Base-by-base conservation (phyloP, 352 stramenopile species). In the Halophytophthora batemanensis region DNA sequence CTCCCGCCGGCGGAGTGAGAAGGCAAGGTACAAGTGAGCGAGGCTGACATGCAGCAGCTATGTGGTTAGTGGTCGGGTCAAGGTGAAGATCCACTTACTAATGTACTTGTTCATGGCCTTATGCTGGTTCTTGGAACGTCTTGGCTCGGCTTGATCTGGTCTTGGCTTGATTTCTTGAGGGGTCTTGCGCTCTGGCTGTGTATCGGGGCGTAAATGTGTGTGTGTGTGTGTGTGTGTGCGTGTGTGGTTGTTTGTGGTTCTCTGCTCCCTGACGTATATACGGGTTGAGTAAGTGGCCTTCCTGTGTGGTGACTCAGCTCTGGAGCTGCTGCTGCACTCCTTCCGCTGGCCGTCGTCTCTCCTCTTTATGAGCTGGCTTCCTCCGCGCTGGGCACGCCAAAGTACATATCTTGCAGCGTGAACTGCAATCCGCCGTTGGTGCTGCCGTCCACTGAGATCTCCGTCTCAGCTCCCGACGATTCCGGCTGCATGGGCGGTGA, bases 321-420 rank as follows among this genome's bases (percentile, higher is more conserved):
- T 10, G 18, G 23, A 19, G 37, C 25, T 4, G 25, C 25, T 4
- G 25, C 25, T 31, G 25, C 8, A 8, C 25, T 31, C 25, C 25
- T 31, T 12, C n/a, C n/a, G n/a, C n/a, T n/a, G n/a, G n/a, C n/a
- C 42, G 17, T 47, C 11, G 47, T 38, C 43, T 21, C n/a, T n/a
- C 33, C 12, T 44, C 28, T 33, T 19, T 22, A 11, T 72, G 56
- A 73, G 33, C 29, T 35, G 23, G 50, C 73, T n/a, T 51, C 19
- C 49, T 74, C 56, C 29, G 71, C 68, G n/a, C 56, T 59, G 2
- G 79, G 72, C 13, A 77, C 46, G 8, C 70, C 69, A 47, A 90
- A 90, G 61, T 90, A 88, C 77, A 82, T 86, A 45, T 90, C 77
- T 41, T 88, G 80, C n/a, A 90, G 65, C 36, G 80, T 87, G 63